Evolutionary conservation across 2,329 filamentous ascomycete species (phyloP), one percentile per base, ranked within the genome.

Genomic region (Colletotrichum sp.): DNA sequence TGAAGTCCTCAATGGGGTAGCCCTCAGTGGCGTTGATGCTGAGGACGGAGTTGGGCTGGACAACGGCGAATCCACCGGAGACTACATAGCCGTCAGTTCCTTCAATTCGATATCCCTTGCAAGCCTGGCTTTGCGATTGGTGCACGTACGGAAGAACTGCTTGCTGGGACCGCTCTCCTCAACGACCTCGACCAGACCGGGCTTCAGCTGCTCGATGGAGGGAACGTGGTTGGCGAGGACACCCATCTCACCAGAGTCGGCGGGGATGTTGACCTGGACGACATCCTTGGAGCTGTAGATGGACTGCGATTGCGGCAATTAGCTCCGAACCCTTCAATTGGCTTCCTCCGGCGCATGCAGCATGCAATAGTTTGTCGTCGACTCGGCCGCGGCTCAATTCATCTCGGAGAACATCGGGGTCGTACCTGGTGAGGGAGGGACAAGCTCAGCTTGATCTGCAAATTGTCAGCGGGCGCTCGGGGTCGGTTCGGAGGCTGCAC

Each of bases 1-100:
- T 98, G 91, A 99, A 99, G 84, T 98, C 96, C 88, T 99, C 97
- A 75, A 99, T 88, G 78, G 96, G 90, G 90, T 93, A 99, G 76
- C 95, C 97, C 91, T 99, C 97, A 77, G 98, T 95, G 81, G 97
- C 96, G 89, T 99, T 99, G 91, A 99, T 98, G 94, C 95, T 98
- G 87, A 99, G 90, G 83, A 93, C 88, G 55, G 96, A 99, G 90
- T 96, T 93, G 84, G 97, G 97, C 91, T 99, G 97, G 77, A 99
- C 96, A 82, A 97, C 93, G 82, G 97, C 97, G 84, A 99, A 99
- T 81, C 97, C 97, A 84, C 97, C 97, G 79, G 97, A 98, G 77
- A 99, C 96, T 98, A 80, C 34, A 77, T 36, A 74, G 60, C 64
- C 77, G 77, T 77, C 64, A 70, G 75, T 70, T 67, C 57, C 65